Percentiles rank a stretch among this genome's conserved stretches.
Evolutionary conservation across 2,329 filamentous ascomycete genomes (phyloP).

Genomic region (Penicillium sp.): DNA sequence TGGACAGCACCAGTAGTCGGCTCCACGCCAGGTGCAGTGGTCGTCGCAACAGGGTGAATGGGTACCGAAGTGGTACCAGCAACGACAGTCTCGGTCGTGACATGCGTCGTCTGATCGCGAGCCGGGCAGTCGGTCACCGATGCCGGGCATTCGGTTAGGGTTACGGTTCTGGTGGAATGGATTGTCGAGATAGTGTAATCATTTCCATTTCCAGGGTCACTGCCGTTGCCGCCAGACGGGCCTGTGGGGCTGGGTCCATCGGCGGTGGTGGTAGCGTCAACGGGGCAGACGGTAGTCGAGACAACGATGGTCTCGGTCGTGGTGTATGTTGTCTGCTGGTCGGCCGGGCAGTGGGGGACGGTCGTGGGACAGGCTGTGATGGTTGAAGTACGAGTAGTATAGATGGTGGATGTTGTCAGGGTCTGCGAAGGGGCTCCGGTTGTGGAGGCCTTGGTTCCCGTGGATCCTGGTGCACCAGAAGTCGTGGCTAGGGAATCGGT

Average conservation of each 20-base stretch:
- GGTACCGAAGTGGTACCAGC: constrained; percentile 15
- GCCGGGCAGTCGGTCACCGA: constrained; percentile 18
- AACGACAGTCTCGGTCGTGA: constrained; percentile 21
- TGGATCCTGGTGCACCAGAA: background rate
- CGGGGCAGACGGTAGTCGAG: constrained; percentile 23
- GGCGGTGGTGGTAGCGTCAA: constrained; percentile 5
- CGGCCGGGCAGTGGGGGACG: constrained; percentile 25
- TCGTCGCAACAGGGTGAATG: background rate
- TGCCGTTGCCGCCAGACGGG: background rate
- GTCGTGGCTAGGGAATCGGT: background rate
- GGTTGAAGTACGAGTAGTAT: constrained; percentile 20
- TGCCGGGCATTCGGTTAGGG: constrained; percentile 16
- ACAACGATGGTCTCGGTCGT: constrained; percentile 23
- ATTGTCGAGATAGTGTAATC: constrained; percentile 13
- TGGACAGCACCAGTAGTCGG: background rate
- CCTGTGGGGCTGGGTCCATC: background rate
- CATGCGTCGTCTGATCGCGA: constrained; percentile 13
- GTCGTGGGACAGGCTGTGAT: constrained; percentile 25
- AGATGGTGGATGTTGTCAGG: constrained; percentile 24
- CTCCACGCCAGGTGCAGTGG: background rate
- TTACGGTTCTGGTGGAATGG: constrained; percentile 11
- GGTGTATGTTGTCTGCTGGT: constrained; percentile 9
- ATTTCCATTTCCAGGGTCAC: background rate
- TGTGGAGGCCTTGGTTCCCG: background rate
- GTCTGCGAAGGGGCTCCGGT: background rate